Conservation (phyloP, 1,284 basidiomycete genomes). For the Fomitopsis schrenkii region DNA sequence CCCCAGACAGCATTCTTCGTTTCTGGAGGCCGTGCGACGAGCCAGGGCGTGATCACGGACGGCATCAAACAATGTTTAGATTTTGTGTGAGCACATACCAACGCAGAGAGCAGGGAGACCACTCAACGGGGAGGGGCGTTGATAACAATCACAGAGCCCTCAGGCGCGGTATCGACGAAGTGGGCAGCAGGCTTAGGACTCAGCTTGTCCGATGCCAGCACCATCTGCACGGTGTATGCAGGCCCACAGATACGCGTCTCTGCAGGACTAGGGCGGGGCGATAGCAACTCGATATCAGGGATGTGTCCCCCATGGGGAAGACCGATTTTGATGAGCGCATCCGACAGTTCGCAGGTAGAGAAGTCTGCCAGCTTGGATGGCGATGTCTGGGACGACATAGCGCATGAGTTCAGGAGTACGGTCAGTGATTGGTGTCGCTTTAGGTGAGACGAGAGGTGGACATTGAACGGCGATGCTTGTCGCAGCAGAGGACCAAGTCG, state of each 20-base stretch:
- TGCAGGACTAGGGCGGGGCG: constrained; percentile 33
- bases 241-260: constrained; percentile 59
- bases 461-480: constrained; percentile 4
- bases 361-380: constrained; percentile 38
- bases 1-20: constrained; percentile 88
- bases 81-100: constrained; percentile 7
- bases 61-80: not conserved
- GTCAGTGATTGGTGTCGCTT: not conserved
- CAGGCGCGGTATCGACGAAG: constrained; percentile 80
- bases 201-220: constrained; percentile 52
- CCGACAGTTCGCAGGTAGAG: constrained; percentile 84
- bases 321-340: constrained; percentile 86
- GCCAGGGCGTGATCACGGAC: not conserved
- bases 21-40: constrained; percentile 36
- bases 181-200: constrained; percentile 72
- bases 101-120: constrained; percentile 4
- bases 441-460: constrained; percentile 1
- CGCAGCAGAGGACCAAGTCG: not conserved
- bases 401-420: constrained; percentile 10
- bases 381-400: constrained; percentile 14
- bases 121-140: constrained; percentile 69
- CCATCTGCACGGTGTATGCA: constrained; percentile 92
- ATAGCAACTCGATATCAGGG: constrained; percentile 70
- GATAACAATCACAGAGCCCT: constrained; percentile 72
- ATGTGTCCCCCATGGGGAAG: constrained; percentile 75